Percentiles rank a stretch among this genome's conserved stretches.
These are phyloP conservation scores for Ormosia emarginata DNA, from an alignment of 306 rosid genomes.

Conservation along the genomic window DNA sequence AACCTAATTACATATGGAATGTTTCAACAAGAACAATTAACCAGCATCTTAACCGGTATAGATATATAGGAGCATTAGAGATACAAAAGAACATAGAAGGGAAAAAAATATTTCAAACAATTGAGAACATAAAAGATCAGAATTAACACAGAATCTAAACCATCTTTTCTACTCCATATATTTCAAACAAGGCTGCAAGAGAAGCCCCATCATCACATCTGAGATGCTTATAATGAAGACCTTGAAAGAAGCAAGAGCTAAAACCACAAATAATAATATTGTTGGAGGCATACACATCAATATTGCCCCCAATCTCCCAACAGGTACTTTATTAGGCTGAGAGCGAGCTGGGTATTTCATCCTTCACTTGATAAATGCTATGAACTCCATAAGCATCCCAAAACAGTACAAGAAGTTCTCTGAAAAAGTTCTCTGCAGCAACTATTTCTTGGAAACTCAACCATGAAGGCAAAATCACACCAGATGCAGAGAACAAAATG, in stretches of 20 bases:
- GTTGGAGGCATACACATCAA: slow-evolving; percentile 60
- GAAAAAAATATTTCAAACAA: no score
- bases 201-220: slow-evolving; percentile 35
- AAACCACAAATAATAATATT: no score
- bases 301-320: slow-evolving; percentile 50
- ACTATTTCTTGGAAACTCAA: slow-evolving; percentile 74
- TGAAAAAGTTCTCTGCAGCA: no score
- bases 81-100: no score
- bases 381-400: slow-evolving; percentile 69
- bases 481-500: no score
- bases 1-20: no score
- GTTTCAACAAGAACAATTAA: not conserved
- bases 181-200: slow-evolving; percentile 39
- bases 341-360: slow-evolving; percentile 32
- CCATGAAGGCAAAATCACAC: slow-evolving; percentile 65
- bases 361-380: slow-evolving; percentile 58
- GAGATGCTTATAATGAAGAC: slow-evolving; percentile 31
- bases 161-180: no score
- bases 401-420: slow-evolving; percentile 65
- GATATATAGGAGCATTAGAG: no score
- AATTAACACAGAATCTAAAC: no score
- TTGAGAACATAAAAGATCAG: no score
- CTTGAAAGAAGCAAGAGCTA: slow-evolving; percentile 40
- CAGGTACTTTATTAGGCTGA: slow-evolving; percentile 54
- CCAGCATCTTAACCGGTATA: no score